Evolutionary conservation across 1,284 basidiomycete species (phyloP).

Genomic region (Takashimella koratensis): DNA sequence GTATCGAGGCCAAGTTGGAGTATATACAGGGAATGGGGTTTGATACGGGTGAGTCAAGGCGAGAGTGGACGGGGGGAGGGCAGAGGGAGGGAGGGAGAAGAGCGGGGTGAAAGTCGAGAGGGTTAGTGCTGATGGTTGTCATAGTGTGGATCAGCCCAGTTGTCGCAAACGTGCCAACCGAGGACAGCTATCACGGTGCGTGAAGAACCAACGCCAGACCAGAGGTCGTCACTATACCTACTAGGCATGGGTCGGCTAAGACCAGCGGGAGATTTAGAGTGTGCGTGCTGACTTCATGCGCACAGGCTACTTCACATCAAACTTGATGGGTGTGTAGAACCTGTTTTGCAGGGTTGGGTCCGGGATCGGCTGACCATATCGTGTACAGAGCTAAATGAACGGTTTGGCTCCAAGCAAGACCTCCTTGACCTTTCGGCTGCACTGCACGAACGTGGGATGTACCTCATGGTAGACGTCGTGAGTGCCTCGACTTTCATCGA

Average conservation of each 20-base stretch:
- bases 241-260: too few relatives aligned
- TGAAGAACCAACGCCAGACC: conserved; percentile 20
- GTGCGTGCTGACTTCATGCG: neutral
- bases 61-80: too few relatives aligned
- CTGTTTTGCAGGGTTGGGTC: too few relatives aligned
- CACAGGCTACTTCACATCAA: neutral
- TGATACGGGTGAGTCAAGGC: conserved; percentile 28
- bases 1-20: conserved; percentile 37
- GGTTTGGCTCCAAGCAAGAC: conserved; percentile 51
- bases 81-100: too few relatives aligned
- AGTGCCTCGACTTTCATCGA: too few relatives aligned
- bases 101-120: too few relatives aligned
- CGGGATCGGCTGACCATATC: neutral
- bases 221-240: too few relatives aligned
- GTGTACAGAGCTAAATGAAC: conserved; percentile 43
- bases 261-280: too few relatives aligned
- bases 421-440: conserved; percentile 49
- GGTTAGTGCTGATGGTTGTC: too few relatives aligned
- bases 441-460: conserved; percentile 52
- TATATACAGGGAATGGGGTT: conserved; percentile 50
- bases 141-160: conserved; percentile 46
- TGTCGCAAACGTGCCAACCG: conserved; percentile 39
- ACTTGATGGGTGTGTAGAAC: neutral
- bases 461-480: conserved; percentile 54
- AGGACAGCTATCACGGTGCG: conserved; percentile 49